These are phyloP conservation scores for Diaporthe sp. DNA, from an alignment of 2,329 filamentous ascomycete species.

Conservation along the genomic window DNA sequence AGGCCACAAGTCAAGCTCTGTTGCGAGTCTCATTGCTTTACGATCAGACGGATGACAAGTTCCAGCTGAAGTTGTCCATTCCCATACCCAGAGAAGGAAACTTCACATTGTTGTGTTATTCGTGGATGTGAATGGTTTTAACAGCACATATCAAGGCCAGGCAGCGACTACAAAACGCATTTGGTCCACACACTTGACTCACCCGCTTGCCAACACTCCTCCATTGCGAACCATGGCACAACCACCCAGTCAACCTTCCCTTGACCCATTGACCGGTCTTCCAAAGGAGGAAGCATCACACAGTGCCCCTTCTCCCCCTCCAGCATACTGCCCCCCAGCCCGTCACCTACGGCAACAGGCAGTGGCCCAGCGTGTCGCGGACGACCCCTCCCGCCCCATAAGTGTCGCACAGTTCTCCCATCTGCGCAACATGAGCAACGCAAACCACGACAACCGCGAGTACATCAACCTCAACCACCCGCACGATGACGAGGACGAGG, in stretches of 20 bases:
- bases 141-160: neutral
- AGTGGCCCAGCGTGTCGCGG: neutral
- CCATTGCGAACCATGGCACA: conserved; percentile 2
- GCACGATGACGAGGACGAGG: conserved; percentile 41
- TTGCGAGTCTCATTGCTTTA: neutral
- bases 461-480: conserved; percentile 41
- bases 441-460: neutral
- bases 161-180: neutral
- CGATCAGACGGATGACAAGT: neutral
- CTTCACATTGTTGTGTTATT: neutral
- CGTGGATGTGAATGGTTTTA: neutral
- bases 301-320: conserved; percentile 38
- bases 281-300: conserved; percentile 12
- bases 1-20: neutral
- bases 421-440: conserved; percentile 2
- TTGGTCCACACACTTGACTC: neutral
- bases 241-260: neutral
- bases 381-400: neutral
- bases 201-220: neutral
- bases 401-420: neutral
- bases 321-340: conserved; percentile 37
- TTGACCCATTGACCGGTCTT: conserved; percentile 25
- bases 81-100: neutral
- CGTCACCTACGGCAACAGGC: conserved; percentile 6
- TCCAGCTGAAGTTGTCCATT: neutral